Evolutionary conservation across 345 rosid genomes (phyloP).

Genomic region (Litchi chinensis): DNA sequence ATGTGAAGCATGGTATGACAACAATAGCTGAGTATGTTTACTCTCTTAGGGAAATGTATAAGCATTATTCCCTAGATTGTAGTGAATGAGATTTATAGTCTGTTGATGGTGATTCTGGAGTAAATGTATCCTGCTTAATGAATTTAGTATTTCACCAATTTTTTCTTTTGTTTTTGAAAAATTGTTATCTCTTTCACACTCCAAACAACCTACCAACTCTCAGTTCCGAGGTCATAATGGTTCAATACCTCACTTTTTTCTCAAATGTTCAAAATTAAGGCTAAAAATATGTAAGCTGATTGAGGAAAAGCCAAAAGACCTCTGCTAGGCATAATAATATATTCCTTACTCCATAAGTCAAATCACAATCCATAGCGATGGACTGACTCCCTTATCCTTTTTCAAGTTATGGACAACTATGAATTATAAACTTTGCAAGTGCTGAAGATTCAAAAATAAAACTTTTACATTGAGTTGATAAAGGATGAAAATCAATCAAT

Average conservation of each 20-base stretch:
- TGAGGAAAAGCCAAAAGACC: neutral
- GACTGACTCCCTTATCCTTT: neutral
- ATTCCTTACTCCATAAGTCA: neutral
- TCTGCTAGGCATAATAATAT: neutral
- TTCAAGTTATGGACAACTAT: neutral
- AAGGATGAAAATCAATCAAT: neutral
- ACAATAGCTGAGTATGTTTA: slow-evolving; percentile 7
- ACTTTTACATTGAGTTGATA: neutral
- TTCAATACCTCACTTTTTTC: neutral
- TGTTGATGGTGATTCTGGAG: slow-evolving; percentile 12
- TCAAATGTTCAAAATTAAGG: neutral
- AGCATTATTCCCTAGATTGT: neutral
- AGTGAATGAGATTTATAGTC: neutral
- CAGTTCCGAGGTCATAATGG: neutral
- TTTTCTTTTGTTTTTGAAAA: neutral
- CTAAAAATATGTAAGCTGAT: neutral
- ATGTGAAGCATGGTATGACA: neutral
- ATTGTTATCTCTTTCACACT: neutral
- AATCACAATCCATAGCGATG: neutral
- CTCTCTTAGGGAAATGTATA: neutral
- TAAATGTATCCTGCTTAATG: neutral
- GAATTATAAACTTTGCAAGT: neutral
- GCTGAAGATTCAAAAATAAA: neutral
- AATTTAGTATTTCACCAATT: neutral
- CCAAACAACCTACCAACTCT: neutral